A percentile compares a stretch with the other conserved stretches of the same genome.
phyloP scores from a whole-genome alignment of 2,329 filamentous ascomycete genomes.

The Diaporthe destruens region DNA sequence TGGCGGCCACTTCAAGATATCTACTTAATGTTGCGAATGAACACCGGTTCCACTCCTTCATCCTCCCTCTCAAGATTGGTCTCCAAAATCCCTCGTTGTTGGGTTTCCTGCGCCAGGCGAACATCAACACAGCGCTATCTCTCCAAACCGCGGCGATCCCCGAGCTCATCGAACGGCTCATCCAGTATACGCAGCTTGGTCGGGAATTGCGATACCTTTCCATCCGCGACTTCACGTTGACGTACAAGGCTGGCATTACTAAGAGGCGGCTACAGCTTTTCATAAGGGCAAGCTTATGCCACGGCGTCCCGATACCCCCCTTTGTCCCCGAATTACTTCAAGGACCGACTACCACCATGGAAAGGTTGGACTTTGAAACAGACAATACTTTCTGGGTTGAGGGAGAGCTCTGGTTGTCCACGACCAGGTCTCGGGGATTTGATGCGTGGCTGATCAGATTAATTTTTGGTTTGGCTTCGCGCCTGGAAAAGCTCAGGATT shows the following conservation, averaged over 20 bases:
- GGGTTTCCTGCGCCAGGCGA: neutral
- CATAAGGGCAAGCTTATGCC: fast-evolving
- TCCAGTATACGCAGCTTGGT: neutral
- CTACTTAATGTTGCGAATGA: neutral
- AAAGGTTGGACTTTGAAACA: neutral
- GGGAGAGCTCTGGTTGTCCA: neutral
- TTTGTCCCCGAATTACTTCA: neutral
- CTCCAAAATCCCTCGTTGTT: neutral
- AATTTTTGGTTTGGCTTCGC: neutral
- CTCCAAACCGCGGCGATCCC: neutral
- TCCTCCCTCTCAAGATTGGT: neutral
- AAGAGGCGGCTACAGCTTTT: neutral
- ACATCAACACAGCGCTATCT: neutral
- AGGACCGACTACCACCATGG: neutral
- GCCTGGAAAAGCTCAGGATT: neutral
- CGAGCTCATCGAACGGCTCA: neutral
- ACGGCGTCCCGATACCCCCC: neutral
- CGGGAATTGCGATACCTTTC: neutral
- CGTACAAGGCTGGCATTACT: neutral
- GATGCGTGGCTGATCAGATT: neutral
- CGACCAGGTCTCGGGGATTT: neutral
- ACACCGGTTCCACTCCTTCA: neutral
- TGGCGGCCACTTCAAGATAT: too few species aligned
- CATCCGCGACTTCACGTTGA: neutral
- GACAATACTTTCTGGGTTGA: neutral